Conservation (phyloP, 306 rosid species). For the Ormosia emarginata region DNA sequence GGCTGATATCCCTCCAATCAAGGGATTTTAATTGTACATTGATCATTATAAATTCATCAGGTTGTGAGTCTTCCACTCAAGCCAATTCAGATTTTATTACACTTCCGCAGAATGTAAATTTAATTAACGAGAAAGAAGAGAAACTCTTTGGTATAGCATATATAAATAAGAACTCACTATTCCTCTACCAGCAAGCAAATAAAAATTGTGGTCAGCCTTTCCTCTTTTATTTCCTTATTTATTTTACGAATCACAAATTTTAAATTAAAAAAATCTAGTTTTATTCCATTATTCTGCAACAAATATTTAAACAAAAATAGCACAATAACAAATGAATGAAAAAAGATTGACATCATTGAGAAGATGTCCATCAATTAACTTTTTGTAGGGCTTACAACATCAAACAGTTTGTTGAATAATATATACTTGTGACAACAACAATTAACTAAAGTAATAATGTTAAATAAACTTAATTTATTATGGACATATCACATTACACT, state of each 20-base stretch:
- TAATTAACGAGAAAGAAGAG: not conserved
- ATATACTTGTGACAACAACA: not conserved
- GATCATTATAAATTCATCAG: too few relatives aligned
- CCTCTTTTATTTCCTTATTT: not conserved
- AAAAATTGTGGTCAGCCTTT: not conserved
- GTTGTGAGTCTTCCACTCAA: too few relatives aligned
- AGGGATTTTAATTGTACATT: too few relatives aligned
- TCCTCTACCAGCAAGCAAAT: not conserved
- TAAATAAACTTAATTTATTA: not conserved
- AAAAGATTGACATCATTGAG: not conserved
- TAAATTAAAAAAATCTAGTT: slow-evolving; percentile 3
- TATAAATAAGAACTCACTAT: not conserved
- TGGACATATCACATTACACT: not conserved
- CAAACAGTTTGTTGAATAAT: slow-evolving; percentile 5
- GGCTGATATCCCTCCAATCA: too few relatives aligned
- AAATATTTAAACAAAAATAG: not conserved
- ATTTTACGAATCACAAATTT: not conserved
- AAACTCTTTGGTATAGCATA: not conserved
- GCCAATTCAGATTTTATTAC: too few relatives aligned
- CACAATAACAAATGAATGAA: not conserved
- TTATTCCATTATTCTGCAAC: not conserved
- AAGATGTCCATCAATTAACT: not conserved
- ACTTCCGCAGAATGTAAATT: too few relatives aligned
- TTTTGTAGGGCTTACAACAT: not conserved
- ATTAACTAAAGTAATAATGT: not conserved